Evolutionary conservation across 1,139 yeast genomes (phyloP), one percentile per base, ranked within the genome.

Genomic region (Hansenula sp.): DNA sequence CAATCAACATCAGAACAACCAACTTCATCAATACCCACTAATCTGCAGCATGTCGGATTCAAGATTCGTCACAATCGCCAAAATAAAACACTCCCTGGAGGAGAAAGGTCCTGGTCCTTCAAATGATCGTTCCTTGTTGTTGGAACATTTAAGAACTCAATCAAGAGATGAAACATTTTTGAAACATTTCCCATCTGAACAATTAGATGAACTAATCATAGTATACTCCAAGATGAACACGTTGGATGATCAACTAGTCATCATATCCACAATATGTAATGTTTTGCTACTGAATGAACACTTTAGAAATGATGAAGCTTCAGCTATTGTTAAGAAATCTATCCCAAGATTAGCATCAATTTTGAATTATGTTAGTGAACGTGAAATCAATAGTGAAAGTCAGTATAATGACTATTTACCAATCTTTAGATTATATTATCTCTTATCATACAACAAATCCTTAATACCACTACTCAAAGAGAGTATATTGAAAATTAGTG

Each of bases 291-390:
- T 48, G 16, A 56, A 57, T 41, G 48, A 43, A 2, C 11, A 37
- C 2, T 31, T 55, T 10, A 47, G 59, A 35, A 42, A 43, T n/a
- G 25, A 42, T 3, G 33, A 19, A 16, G 37, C 43, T 8, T 13
- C 17, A 5, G n/a, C 16, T 5, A 33, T 43, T 2, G 13, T 45
- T 1, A 29, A 19, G 4, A 11, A 24, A 3, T 33, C 44, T 5
- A 36, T 55, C 3, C 52, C 57, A 1, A 46, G 35, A 2, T 47
- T 55, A 1, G 49, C 31, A 29, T 11, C 25, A 2, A 40, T 54
- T 38, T 41, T 57, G 17, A 52, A 51, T n/a, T 44, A 46, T n/a
- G 58, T 55, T 8, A 47, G 57, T 38, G 61, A 57, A 41, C 52
- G 54, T 12, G 48, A 44, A 17, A 53, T 57, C 32, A 53, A 52